phyloP scores from a whole-genome alignment of 192 early-diverging fungal genomes.

The Paraglomus occultum region DNA sequence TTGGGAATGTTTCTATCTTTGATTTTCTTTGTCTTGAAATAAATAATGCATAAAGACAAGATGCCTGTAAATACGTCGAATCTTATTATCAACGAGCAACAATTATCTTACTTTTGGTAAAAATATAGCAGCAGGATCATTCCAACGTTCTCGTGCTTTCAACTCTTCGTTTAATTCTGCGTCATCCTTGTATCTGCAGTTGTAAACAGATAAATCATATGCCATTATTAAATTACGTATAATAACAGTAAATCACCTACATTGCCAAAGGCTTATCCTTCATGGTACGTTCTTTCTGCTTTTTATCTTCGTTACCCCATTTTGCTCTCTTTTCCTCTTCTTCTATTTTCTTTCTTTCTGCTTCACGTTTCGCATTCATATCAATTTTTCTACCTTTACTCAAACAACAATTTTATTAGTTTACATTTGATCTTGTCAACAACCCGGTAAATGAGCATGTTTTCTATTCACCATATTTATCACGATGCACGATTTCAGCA shows the following conservation, averaged over 20 bases:
- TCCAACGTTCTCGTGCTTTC: constrained; percentile 57
- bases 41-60: constrained; percentile 23
- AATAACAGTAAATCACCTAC: constrained; percentile 32
- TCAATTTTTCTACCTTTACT: constrained; percentile 46
- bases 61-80: not conserved
- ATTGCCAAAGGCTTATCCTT: constrained; percentile 50
- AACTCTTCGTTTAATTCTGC: constrained; percentile 61
- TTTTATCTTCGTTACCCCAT: constrained; percentile 55
- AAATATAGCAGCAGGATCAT: constrained; percentile 62
- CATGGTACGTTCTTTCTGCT: constrained; percentile 40
- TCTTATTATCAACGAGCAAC: no score
- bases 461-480: constrained; percentile 33
- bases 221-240: not conserved
- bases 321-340: constrained; percentile 52
- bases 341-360: constrained; percentile 44
- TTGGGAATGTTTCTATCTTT: constrained; percentile 41
- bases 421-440: not conserved
- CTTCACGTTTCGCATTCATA: constrained; percentile 41
- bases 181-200: constrained; percentile 57
- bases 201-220: not conserved
- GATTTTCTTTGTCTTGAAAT: constrained; percentile 38
- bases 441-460: not conserved
- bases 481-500: constrained; percentile 43
- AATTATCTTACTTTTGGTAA: constrained; percentile 46
- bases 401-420: not conserved